Percentiles rank a stretch among this genome's conserved stretches.
phyloP scores from a whole-genome alignment of 495 filamentous ascomycete species.

The Emericellopsis terricola region DNA sequence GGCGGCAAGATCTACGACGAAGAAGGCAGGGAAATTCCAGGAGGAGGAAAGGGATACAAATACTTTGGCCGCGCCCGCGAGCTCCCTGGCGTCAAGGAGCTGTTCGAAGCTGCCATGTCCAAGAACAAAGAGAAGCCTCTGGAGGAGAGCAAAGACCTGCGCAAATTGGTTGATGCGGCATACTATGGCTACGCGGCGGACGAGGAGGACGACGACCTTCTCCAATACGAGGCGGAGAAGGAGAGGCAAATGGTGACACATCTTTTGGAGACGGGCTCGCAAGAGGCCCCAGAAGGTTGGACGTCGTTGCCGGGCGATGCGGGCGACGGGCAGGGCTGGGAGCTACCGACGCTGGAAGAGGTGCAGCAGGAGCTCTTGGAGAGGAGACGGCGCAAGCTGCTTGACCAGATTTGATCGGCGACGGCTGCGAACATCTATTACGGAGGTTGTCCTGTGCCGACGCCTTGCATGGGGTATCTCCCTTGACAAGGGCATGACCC shows the following conservation, averaged over 20 bases:
- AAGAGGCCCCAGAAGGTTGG: conserved; percentile 45
- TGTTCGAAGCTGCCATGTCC: conserved; percentile 65
- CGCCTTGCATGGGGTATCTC: too few species aligned
- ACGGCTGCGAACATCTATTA: too few species aligned
- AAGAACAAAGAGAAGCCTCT: conserved; percentile 40
- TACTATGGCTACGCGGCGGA: conserved; percentile 93
- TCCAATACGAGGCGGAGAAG: conserved; percentile 68
- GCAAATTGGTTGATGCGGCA: conserved; percentile 73
- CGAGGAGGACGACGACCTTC: conserved; percentile 74
- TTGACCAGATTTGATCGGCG: conserved; percentile 37
- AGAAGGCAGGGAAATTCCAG: conserved; percentile 76
- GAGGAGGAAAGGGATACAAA: conserved; percentile 75
- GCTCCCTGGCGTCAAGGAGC: conserved; percentile 86
- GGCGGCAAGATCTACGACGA: conserved; percentile 79
- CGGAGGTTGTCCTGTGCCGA: too few species aligned
- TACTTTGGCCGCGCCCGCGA: conserved; percentile 78
- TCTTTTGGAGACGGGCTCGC: conserved; percentile 18
- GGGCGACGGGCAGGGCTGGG: conserved; percentile 73
- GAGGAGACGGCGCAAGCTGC: conserved; percentile 56
- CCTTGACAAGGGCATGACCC: too few species aligned
- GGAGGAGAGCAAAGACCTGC: conserved; percentile 47
- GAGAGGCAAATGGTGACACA: conserved; percentile 64
- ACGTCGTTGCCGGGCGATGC: conserved; percentile 70
- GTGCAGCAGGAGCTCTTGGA: conserved; percentile 87
- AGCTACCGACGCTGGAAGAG: conserved; percentile 69